Conservation (phyloP, 1,284 basidiomycete genomes). For the Termitomyces sp. region DNA sequence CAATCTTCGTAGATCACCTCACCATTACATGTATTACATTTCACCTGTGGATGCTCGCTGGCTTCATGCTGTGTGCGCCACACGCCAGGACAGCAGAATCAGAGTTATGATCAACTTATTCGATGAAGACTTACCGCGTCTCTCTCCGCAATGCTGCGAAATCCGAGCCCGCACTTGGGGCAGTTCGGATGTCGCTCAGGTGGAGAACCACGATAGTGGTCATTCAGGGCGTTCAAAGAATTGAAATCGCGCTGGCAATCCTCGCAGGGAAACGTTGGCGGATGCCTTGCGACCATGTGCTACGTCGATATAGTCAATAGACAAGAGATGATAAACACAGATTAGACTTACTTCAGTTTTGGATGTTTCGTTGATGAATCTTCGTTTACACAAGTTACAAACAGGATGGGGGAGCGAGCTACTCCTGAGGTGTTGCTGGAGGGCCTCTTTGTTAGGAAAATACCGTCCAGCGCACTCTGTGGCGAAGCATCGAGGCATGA, state of each 20-base stretch:
- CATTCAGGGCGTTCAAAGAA: neutral
- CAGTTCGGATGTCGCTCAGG: slow-evolving; percentile 13
- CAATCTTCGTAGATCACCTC: slow-evolving; percentile 7
- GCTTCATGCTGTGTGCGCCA: slow-evolving; percentile 11
- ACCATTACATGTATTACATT: slow-evolving; percentile 5
- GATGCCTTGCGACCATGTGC: slow-evolving; percentile 13
- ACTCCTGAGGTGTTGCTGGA: slow-evolving; percentile 9
- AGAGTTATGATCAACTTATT: neutral
- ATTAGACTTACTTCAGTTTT: slow-evolving; percentile 7
- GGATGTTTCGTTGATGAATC: slow-evolving; percentile 10
- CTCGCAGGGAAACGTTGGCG: slow-evolving; percentile 4
- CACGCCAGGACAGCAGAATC: neutral
- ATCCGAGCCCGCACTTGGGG: slow-evolving; percentile 11
- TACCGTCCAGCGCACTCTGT: slow-evolving; percentile 5
- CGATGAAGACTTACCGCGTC: neutral
- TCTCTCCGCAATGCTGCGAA: neutral
- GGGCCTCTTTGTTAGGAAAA: slow-evolving; percentile 11
- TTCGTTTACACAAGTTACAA: slow-evolving; percentile 5
- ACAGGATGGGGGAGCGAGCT: slow-evolving; percentile 10
- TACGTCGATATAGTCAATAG: neutral
- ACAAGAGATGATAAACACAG: neutral
- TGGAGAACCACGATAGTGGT: slow-evolving; percentile 13
- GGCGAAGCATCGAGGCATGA: slow-evolving; percentile 9
- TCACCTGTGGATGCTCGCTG: slow-evolving; percentile 1
- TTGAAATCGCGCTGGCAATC: slow-evolving; percentile 4